Evolutionary conservation across 2,329 filamentous ascomycete genomes (phyloP).

Genomic region (Pyrenophora teres): DNA sequence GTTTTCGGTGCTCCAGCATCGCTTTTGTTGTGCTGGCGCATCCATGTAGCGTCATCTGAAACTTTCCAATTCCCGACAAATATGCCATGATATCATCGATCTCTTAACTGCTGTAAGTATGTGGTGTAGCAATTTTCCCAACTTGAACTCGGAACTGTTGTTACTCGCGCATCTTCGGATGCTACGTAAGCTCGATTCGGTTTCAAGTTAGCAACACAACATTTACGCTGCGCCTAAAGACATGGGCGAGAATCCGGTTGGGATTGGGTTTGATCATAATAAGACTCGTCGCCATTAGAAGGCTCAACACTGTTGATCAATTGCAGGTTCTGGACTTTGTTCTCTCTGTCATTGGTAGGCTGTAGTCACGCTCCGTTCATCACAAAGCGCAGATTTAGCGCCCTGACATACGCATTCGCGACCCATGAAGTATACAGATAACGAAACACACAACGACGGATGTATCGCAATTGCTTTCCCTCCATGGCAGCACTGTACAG

Average conservation of each 20-base stretch:
- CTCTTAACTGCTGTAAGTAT: too few relatives aligned
- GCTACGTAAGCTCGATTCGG: too few relatives aligned
- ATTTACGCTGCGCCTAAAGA: neutral
- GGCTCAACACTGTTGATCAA: neutral
- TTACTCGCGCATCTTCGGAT: too few relatives aligned
- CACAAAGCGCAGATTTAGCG: conserved; percentile 14
- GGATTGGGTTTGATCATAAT: conserved; percentile 34
- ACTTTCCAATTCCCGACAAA: too few relatives aligned
- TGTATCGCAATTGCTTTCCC: conserved; percentile 54
- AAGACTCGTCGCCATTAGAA: conserved; percentile 8
- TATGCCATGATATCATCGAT: too few relatives aligned
- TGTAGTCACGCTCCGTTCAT: conserved; percentile 11
- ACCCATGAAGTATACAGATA: neutral
- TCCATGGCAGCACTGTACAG: conserved; percentile 39
- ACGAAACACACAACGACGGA: conserved; percentile 18
- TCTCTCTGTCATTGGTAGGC: conserved; percentile 23
- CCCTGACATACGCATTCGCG: neutral
- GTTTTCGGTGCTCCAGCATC: neutral
- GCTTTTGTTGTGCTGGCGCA: neutral
- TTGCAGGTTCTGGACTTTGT: conserved; percentile 19
- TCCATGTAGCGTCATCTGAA: too few relatives aligned
- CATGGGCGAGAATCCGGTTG: conserved; percentile 22
- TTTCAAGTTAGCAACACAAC: too few relatives aligned
- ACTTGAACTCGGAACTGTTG: too few relatives aligned
- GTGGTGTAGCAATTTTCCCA: too few relatives aligned